Base-by-base conservation (phyloP, 192 early-diverging fungal species). In the Blastocladiella britannica region DNA sequence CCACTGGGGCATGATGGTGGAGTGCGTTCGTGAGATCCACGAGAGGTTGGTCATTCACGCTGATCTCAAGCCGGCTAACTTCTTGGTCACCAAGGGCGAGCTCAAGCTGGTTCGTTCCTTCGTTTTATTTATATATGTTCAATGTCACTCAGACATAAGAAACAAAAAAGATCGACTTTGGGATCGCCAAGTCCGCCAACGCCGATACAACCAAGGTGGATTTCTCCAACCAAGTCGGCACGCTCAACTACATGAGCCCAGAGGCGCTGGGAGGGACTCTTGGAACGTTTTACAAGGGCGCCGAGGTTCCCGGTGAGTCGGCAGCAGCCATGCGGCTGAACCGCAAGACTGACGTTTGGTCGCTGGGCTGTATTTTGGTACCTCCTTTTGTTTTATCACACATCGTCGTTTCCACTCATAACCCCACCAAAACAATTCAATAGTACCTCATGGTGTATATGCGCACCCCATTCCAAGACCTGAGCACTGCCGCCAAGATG, bases 111-210 rank as follows among this genome's bases (percentile, higher is more conserved):
- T n/a, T n/a, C n/a, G n/a, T n/a, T n/a, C n/a, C n/a, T n/a, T n/a
- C n/a, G n/a, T n/a, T 5, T 54, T 8, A 22, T 1, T 52, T 54
- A 7, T 30, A 7, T 4, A 58, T 51, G 28, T 58, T 2, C n/a
- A 1, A 58, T 28, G 7, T 53, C 12, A 12, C 29, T 4, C n/a
- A 15, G 25, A 52, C 52, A 43, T n/a, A n/a, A n/a, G n/a, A n/a
- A n/a, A n/a, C n/a, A n/a, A n/a, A n/a, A n/a, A n/a, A n/a, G n/a
- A 95, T 95, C 53, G 93, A 97, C 64, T 97, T 97, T 76, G 93
- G 93, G 15, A 95, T 95, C 63, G 88, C 93, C n/a, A 95, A 92
- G 58, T 67, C 81, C 0, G 91, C 94, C 31, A 76, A 85, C 7
- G 89, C 89, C 66, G 88, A 91, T 63, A 97, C 91, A 0, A 94